Base-by-base conservation (phyloP, 1,139 yeast species). In the Geotrichum cucujoidarum region DNA sequence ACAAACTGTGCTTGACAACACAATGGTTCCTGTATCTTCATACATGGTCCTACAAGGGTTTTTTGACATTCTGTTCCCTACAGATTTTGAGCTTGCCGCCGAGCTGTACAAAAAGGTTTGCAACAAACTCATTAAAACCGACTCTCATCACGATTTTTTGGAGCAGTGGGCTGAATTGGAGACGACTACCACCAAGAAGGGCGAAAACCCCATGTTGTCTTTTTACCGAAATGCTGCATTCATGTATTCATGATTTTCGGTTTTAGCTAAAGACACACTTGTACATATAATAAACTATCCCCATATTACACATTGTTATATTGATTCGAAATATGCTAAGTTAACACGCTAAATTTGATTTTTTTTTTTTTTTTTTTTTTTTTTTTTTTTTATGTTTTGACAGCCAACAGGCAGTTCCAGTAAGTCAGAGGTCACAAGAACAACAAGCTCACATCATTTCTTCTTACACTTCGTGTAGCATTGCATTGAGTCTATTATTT, bases 161-260 rank as follows among this genome's bases (percentile, higher is more conserved):
- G 74, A 71, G 49, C 73, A 74, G 46, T 86, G 95, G 94, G 88
- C 84, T 0, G 89, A 83, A 57, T 54, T 76, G 0, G 81, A 80
- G 3, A 74, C 72, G 7, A 85, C 95, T 3, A 76, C 80, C 4
- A 83, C 95, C 1, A 78, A 75, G 57, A 75, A 78, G 33, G 95
- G 95, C 0, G 95, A 86, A 57, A 85, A 85, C 58, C 95, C 95
- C n/a, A 80, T 87, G 90, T 64, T 87, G 52, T 84, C 83, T 49
- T 78, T 86, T 54, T 87, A 87, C 63, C 72, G 75, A 42, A 87
- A 87, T 61, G 95, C 88, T 3, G 81, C 87, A 30, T 86, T 86
- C 59, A 71, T 85, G 74, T 75, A 76, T 48, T 24, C 27, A 6
- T 24, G 10, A 24, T 24, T 24, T 24, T 10, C 10, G 8, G 27